These are phyloP conservation scores for Rehmannia glutinosa DNA, from an alignment of 257 asterid species.

Conservation along the genomic window DNA sequence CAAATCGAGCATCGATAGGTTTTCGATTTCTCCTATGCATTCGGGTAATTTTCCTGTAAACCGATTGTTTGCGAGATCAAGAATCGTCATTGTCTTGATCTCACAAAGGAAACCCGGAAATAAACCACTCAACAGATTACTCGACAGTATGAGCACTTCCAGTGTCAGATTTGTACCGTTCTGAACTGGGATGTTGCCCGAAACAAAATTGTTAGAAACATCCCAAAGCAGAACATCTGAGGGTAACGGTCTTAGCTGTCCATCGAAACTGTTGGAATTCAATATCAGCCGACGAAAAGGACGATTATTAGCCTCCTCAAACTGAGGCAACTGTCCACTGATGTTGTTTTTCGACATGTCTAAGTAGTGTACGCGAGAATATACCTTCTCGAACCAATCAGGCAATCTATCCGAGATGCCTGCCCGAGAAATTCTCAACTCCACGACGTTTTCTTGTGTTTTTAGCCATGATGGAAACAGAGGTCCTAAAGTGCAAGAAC, in stretches of 20 bases:
- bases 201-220: slow-evolving; percentile 13
- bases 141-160: slow-evolving; percentile 17
- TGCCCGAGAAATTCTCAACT: slow-evolving; percentile 6
- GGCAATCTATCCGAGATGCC: slow-evolving; percentile 17
- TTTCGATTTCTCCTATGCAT: slow-evolving; percentile 2
- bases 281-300: slow-evolving; percentile 16
- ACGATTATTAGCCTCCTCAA: slow-evolving; percentile 9
- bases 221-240: slow-evolving; percentile 19
- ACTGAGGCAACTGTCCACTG: slow-evolving; percentile 11
- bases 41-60: slow-evolving; percentile 16
- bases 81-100: slow-evolving; percentile 9
- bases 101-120: slow-evolving; percentile 15
- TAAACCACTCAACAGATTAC: slow-evolving; percentile 8
- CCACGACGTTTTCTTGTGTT: slow-evolving; percentile 6
- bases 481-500: slow-evolving; percentile 18
- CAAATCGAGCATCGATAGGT: slow-evolving; percentile 11
- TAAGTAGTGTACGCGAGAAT: slow-evolving; percentile 13
- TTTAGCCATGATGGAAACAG: slow-evolving; percentile 20
- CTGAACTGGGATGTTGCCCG: slow-evolving; percentile 7
- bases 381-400: slow-evolving; percentile 3
- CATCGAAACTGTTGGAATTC: slow-evolving; percentile 7
- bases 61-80: slow-evolving; percentile 21
- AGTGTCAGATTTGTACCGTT: slow-evolving; percentile 9
- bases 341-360: slow-evolving; percentile 24
- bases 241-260: slow-evolving; percentile 9